Percentiles rank a stretch among this genome's conserved stretches.
These are phyloP conservation scores for Sporothrix mexicana DNA, from an alignment of 2,329 filamentous ascomycete genomes.

Conservation along the genomic window DNA sequence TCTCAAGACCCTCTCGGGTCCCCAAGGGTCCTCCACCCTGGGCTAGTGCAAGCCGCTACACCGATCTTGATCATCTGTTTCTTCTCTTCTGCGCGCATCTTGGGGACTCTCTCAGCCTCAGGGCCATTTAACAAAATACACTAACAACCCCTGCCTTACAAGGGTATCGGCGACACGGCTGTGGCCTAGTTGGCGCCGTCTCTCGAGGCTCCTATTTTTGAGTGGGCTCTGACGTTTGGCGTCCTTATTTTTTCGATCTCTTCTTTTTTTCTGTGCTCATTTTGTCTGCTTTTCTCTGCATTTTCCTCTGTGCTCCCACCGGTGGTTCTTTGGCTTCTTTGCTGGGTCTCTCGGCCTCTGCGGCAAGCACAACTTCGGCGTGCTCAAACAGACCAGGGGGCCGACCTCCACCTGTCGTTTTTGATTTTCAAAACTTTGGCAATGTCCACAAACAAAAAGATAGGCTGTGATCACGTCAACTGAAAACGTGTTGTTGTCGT, in stretches of 20 bases:
- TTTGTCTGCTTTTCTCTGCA: background rate
- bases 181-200: conserved; percentile 17
- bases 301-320: too few relatives aligned
- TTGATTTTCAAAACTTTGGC: background rate
- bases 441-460: background rate
- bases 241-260: background rate
- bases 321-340: too few relatives aligned
- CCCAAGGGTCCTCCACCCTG: conserved; percentile 10
- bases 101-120: background rate
- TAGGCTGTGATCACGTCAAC: conserved; percentile 10
- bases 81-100: conserved; percentile 6
- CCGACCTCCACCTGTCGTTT: background rate
- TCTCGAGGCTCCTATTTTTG: background rate
- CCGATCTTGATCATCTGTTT: conserved; percentile 9
- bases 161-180: conserved; percentile 20
- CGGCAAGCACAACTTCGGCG: conserved; percentile 26
- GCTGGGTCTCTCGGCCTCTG: background rate
- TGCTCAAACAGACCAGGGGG: conserved; percentile 28
- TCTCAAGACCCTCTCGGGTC: background rate
- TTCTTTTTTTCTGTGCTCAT: background rate
- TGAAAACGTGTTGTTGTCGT: background rate
- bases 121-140: background rate
- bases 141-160: conserved; percentile 1
- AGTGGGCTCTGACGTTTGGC: background rate
- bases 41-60: conserved; percentile 22